Percentiles rank a stretch among this genome's conserved stretches.
Conservation (phyloP, 257 asterid genomes). For the Parsonsia alboflavescens region DNA sequence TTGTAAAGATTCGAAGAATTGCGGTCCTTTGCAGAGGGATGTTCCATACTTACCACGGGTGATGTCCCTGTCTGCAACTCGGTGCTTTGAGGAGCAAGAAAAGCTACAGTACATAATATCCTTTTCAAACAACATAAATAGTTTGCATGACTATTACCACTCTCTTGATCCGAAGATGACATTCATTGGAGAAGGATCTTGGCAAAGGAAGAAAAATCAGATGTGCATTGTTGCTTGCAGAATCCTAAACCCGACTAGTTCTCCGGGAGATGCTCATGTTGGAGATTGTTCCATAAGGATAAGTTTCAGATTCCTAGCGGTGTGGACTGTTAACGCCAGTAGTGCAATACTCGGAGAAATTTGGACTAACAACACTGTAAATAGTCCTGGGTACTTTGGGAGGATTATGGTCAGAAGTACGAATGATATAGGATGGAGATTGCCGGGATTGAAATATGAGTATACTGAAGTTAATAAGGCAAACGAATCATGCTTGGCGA, state of each 20-base stretch:
- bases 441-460: conserved; percentile 38
- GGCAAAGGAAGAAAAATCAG: conserved; percentile 43
- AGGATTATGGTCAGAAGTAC: conserved; percentile 23
- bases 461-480: conserved; percentile 42
- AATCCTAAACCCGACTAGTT: conserved; percentile 22
- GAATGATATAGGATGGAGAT: neutral
- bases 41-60: conserved; percentile 25
- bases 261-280: conserved; percentile 18
- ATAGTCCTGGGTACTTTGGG: conserved; percentile 38
- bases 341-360: conserved; percentile 35
- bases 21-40: conserved; percentile 28
- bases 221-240: conserved; percentile 48
- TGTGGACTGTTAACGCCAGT: conserved; percentile 34
- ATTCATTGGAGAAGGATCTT: conserved; percentile 57
- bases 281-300: conserved; percentile 53
- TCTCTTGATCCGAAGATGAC: conserved; percentile 21
- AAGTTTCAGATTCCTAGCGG: conserved; percentile 42
- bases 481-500: conserved; percentile 23
- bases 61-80: conserved; percentile 33
- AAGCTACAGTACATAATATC: conserved; percentile 31
- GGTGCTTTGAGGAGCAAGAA: conserved; percentile 33
- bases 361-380: conserved; percentile 42
- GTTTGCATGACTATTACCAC: neutral
- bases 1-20: conserved; percentile 23
- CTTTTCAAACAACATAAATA: conserved; percentile 19